Evolutionary conservation across 306 rosid species (phyloP), one percentile per base, ranked within the genome.

Genomic region (Cucurbita argyrosperma): DNA sequence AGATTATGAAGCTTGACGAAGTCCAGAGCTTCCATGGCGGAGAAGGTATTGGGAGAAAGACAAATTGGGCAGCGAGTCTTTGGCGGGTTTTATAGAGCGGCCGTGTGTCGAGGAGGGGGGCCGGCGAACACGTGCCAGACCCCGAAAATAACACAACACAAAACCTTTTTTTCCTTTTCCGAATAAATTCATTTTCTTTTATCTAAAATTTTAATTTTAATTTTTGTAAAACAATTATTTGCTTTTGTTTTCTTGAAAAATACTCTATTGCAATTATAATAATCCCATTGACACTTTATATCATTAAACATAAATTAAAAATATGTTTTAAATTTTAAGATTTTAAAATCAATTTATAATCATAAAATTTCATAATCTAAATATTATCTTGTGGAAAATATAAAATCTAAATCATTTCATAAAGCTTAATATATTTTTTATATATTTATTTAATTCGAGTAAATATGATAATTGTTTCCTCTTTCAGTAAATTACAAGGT

Each of bases 1-100:
- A 81, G 80, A 40, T 83, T 89, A 96, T 92, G 88, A 83, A 90
- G 88, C 81, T 87, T 93, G 7, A 87, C 83, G 79, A 88, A 88
- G 78, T 84, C 84, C 0, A 89, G 80, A 75, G 92, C 84, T 37
- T 87, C 92, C 98, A 93, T 93, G 79, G 58, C 16, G 50, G 72
- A n/a, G 45, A 21, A 53, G 35, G 16, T 50, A 9, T 4, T 15
- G 12, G 40, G 55, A 66, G 71, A 40, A 59, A n/a, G 75, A 69
- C 57, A 38, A 59, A 53, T 50, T 40, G 58, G 16, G 14, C 4
- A 40, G 7, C 6, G 56, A 77, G 79, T 70, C 13, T 79, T 80
- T 51, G 40, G 74, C 80, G 65, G 51, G 56, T 46, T 67, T 67
- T 67, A 67, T 67, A 67, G 55, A 13, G 52, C n/a, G 26, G 26